phyloP scores from a whole-genome alignment of 108 stramenopile genomes.

The Nitzschia sp. region DNA sequence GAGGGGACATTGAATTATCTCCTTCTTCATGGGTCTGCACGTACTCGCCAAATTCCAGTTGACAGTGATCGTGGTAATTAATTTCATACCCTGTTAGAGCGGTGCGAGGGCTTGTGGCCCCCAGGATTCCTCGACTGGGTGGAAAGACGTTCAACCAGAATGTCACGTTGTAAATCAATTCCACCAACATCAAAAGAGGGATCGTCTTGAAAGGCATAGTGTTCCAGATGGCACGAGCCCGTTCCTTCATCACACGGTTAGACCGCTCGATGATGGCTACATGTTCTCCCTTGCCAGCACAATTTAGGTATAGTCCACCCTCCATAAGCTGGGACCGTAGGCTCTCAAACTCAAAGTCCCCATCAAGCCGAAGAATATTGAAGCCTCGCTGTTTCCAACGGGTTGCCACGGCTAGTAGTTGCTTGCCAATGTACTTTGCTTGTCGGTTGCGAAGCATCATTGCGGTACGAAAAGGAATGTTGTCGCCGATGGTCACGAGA shows the following conservation, averaged over 20 bases:
- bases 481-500: conserved; percentile 30
- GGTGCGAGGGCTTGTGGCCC: conserved; percentile 21
- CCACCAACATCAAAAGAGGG: conserved; percentile 26
- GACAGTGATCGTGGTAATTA: conserved; percentile 17
- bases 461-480: conserved; percentile 37
- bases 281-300: conserved; percentile 34
- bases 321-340: conserved; percentile 13
- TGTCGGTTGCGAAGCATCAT: not conserved
- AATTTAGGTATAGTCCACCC: conserved; percentile 6
- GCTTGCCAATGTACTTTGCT: not conserved
- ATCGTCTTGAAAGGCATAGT: conserved; percentile 39
- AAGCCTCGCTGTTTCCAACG: conserved; percentile 42
- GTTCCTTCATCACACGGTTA: conserved; percentile 44
- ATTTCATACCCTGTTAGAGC: conserved; percentile 20
- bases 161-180: conserved; percentile 14
- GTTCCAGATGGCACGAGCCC: too few relatives aligned
- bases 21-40: conserved; percentile 52
- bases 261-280: conserved; percentile 51
- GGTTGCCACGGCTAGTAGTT: conserved; percentile 5
- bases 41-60: conserved; percentile 40
- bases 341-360: conserved; percentile 42
- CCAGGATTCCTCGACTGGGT: conserved; percentile 16
- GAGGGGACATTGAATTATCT: conserved; percentile 22
- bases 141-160: conserved; percentile 37
- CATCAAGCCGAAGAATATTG: not conserved